Evolutionary conservation across 169 alveolate species (phyloP), one percentile per base, ranked within the genome.

Genomic region (Plasmodium gallinaceum): DNA sequence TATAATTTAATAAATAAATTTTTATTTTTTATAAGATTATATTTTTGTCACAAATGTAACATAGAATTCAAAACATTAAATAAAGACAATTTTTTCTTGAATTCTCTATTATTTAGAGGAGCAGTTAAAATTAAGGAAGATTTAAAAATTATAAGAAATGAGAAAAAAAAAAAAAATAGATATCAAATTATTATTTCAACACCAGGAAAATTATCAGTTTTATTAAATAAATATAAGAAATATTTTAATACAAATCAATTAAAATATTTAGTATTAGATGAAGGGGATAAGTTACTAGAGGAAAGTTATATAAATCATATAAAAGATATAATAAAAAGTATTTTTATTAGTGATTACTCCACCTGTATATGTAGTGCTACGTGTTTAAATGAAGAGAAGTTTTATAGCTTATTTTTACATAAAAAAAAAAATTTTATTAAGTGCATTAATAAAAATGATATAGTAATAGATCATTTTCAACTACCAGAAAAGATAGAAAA

Each of bases 351-450:
- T 54, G 89, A 78, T 5, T 78, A 78, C 18, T 37, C 70, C 10
- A 78, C 89, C 7, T 78, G 89, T 52, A 78, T 78, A 48, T 78
- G 89, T 26, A 78, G 89, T 42, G 89, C 89, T 18, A 78, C 89
- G 6, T 78, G 89, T 32, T 45, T 78, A 7, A 68, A 78, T 22
- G 89, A 78, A 58, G 89, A 78, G 24, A 78, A 78, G 43, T 46
- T 78, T 48, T 78, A 66, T 45, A 78, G 39, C 54, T 64, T 78
- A 57, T 78, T 78, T 52, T 66, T 66, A 16, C 51, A 42, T n/a
- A 64, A 64, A 58, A 65, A 42, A 43, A 64, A 69, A 78, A 22
- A 45, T 32, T 74, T 74, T 39, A 74, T 18, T 9, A 74, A 74
- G 52, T 74, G 88, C 26, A 66, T 74, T 61, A 65, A 45, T 24